Base-by-base conservation (phyloP, 305 asterid genomes). In the Rubia balearica region DNA sequence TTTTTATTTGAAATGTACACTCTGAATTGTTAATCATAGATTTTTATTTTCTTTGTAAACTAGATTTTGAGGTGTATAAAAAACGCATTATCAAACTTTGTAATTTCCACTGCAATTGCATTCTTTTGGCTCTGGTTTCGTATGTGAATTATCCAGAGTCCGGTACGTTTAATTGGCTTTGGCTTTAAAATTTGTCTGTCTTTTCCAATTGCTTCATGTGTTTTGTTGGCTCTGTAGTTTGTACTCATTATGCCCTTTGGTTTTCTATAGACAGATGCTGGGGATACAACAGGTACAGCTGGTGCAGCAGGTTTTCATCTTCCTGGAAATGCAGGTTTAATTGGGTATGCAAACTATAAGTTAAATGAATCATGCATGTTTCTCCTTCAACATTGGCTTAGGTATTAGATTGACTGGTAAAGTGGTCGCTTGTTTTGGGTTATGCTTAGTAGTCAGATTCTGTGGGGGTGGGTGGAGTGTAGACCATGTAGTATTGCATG, bases 311-410 rank as follows among this genome's bases (percentile, higher is more conserved):
- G 76, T 75, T 73, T 89, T 65, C 87, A 89, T 43, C 66, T 87
- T 63, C 97, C 95, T 61, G 99, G 97, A 85, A 91, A 90, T 84
- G 93, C 96, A 79, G 83, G 99, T 85, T 85, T 94, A 79, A 91
- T 94, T 70, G 99, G 98, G 98, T 94, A 86, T 65, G 92, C 76
- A 8, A 22, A 16, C 65, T 43, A 8, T 68, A 12, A 9, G 12
- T 57, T n/a, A 53, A 53, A 53, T 53, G 4, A 53, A 17, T 53
- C 59, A n/a, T 7, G 24, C 59, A n/a, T 53, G 59, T n/a, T 53
- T 1, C 9, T 51, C 22, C 59, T 53, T n/a, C 63, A 57, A 57
- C 7, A 57, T 22, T 21, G 63, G 24, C 16, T 57, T 57, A 24
- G 63, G 36, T 22, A 22, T 57, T 57, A 24, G 22, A 7, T 57